A percentile compares a stretch with the other conserved stretches of the same genome.
Evolutionary conservation across 2,329 filamentous ascomycete genomes (phyloP).

Genomic region (Akanthomyces lecanii): DNA sequence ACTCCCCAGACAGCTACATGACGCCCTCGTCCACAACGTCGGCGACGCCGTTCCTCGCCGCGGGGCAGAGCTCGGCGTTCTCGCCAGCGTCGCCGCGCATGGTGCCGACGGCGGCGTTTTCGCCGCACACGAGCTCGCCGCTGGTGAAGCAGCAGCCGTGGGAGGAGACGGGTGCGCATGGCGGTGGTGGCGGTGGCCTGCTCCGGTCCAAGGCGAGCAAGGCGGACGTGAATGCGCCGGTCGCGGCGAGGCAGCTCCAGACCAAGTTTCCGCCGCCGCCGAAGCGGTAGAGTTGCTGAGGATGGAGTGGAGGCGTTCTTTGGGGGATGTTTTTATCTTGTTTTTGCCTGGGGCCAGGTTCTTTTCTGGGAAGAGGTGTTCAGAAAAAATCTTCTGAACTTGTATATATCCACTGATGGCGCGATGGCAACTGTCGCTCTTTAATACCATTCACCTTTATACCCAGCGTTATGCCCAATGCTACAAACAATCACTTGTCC

Average conservation of each 20-base stretch:
- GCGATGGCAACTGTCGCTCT: neutral
- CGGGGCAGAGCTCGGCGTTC: neutral
- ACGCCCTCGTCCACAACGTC: conserved; percentile 12
- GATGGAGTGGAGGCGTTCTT: too few species aligned
- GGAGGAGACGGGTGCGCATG: conserved; percentile 1
- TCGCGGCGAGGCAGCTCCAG: conserved; percentile 13
- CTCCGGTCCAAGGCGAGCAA: conserved; percentile 15
- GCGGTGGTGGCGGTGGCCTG: neutral
- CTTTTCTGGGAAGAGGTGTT: too few species aligned
- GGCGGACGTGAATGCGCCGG: conserved; percentile 10
- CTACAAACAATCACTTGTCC: neutral
- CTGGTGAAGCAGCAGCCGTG: conserved; percentile 6
- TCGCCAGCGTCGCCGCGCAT: neutral
- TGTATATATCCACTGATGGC: neutral
- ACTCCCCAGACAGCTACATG: conserved; percentile 7
- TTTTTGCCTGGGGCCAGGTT: neutral
- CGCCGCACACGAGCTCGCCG: neutral
- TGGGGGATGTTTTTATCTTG: too few species aligned
- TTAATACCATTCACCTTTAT: neutral
- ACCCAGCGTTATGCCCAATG: neutral
- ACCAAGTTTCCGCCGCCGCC: conserved; percentile 17
- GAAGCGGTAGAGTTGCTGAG: neutral
- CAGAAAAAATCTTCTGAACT: neutral
- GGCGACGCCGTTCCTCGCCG: conserved; percentile 3
- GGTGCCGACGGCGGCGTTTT: neutral